phyloP scores from a whole-genome alignment of 495 filamentous ascomycete species.

The Penicillium canescens region DNA sequence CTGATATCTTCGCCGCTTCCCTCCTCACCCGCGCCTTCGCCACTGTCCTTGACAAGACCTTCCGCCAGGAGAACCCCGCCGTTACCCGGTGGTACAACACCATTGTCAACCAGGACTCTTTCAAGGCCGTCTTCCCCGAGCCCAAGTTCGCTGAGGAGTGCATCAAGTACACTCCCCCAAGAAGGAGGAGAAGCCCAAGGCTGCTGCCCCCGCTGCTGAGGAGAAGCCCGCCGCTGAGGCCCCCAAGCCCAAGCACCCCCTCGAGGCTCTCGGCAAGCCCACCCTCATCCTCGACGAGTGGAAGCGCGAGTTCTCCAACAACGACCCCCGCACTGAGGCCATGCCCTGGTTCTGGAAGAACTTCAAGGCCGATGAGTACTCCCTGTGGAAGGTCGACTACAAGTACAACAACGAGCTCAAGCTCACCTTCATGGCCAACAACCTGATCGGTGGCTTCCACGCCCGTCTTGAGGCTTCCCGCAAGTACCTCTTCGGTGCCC shows the following conservation, averaged over 20 bases:
- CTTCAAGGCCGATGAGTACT: conserved; percentile 89
- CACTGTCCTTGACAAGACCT: conserved; percentile 29
- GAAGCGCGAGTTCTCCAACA: conserved; percentile 99
- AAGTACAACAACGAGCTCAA: conserved; percentile 99
- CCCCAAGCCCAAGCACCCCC: conserved; percentile 95
- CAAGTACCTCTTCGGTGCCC: conserved; percentile 96
- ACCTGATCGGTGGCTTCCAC: conserved; percentile 96
- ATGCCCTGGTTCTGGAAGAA: conserved; percentile 99
- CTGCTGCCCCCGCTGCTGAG: conserved; percentile 59
- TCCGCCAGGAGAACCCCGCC: conserved; percentile 73
- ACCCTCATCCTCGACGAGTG: conserved; percentile 87
- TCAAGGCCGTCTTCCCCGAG: conserved; percentile 73
- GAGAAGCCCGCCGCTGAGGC: conserved; percentile 66
- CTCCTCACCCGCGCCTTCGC: conserved; percentile 53
- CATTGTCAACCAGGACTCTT: conserved; percentile 86
- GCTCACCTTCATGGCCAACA: conserved; percentile 95
- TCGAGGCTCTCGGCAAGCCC: conserved; percentile 80
- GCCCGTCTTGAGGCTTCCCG: conserved; percentile 94
- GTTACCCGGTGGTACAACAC: conserved; percentile 93
- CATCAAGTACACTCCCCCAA: conserved; percentile 89
- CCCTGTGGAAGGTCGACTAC: conserved; percentile 88
- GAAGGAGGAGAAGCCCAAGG: conserved; percentile 74
- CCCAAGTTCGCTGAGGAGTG: conserved; percentile 78
- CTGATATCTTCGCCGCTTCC: conserved; percentile 81
- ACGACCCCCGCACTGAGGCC: conserved; percentile 77